These are phyloP conservation scores for Quercus mongolica DNA, from an alignment of 306 rosid genomes.

Conservation along the genomic window DNA sequence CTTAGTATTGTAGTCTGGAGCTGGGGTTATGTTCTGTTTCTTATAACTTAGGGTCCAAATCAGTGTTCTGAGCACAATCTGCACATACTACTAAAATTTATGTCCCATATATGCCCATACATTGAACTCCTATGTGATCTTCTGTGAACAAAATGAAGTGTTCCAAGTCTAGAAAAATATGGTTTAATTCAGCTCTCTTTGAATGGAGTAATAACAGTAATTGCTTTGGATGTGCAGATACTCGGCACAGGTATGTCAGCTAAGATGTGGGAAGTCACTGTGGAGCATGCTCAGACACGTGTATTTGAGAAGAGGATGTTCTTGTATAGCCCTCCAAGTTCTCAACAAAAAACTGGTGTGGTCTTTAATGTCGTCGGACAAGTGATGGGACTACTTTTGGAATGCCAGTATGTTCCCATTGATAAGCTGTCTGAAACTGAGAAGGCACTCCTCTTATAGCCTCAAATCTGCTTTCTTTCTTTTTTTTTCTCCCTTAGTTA, in stretches of 20 bases:
- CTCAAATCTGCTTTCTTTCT: conserved; percentile 12
- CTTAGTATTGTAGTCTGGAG: background rate
- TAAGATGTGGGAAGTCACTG: conserved; percentile 95
- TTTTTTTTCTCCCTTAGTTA: background rate
- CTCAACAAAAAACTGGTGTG: conserved; percentile 64
- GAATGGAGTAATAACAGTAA: too few species aligned
- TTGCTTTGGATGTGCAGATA: conserved; percentile 42
- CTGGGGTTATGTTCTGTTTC: background rate
- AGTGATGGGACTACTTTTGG: conserved; percentile 65
- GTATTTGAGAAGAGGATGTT: conserved; percentile 44
- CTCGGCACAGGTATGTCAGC: conserved; percentile 96
- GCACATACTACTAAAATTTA: background rate
- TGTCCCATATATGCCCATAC: background rate
- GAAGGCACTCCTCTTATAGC: conserved; percentile 51
- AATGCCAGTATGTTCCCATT: conserved; percentile 52
- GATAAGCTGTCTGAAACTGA: conserved; percentile 80
- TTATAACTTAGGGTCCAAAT: background rate
- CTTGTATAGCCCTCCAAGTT: conserved; percentile 45
- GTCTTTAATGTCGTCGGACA: conserved; percentile 84
- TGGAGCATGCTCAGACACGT: conserved; percentile 92
- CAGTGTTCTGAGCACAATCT: background rate
- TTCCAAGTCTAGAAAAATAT: background rate
- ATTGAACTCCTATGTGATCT: background rate
- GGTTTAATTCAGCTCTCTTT: background rate
- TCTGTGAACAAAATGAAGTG: background rate